These are phyloP conservation scores for Cercospora beticola DNA, from an alignment of 2,329 filamentous ascomycete genomes.

Conservation along the genomic window DNA sequence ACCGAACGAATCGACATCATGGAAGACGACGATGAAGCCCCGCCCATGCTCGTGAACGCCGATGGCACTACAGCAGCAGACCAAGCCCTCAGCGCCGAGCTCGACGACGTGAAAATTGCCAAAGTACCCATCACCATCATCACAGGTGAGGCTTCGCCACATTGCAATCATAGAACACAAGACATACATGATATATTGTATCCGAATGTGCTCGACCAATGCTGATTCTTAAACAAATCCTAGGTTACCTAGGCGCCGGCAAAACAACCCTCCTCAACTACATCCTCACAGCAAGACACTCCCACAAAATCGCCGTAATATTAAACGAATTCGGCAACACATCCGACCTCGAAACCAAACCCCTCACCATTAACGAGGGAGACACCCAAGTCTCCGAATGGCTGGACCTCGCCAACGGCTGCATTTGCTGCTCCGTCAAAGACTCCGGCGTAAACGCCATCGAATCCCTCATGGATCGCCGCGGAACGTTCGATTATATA, in stretches of 20 bases:
- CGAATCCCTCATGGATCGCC: conserved; percentile 91
- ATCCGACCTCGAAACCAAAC: conserved; percentile 85
- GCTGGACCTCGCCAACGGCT: conserved; percentile 94
- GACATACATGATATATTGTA: too few species aligned
- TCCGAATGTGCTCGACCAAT: neutral
- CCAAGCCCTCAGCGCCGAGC: conserved; percentile 38
- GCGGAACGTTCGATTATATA: conserved; percentile 95
- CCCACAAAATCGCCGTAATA: conserved; percentile 97
- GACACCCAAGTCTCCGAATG: conserved; percentile 84
- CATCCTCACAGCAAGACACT: conserved; percentile 90
- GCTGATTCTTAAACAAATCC: neutral
- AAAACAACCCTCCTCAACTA: conserved; percentile 97
- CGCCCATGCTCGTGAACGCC: conserved; percentile 64
- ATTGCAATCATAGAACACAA: neutral
- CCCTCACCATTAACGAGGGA: conserved; percentile 78
- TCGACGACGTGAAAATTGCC: conserved; percentile 52
- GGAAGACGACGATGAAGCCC: conserved; percentile 62
- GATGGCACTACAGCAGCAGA: conserved; percentile 1
- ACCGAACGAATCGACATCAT: conserved; percentile 42
- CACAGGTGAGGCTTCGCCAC: conserved; percentile 57
- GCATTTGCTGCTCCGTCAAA: conserved; percentile 97
- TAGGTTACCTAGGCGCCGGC: conserved; percentile 90
- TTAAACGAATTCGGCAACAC: conserved; percentile 67
- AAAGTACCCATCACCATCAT: conserved; percentile 85
- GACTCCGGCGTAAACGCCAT: conserved; percentile 93